These are phyloP conservation scores for Dipteronia sinensis DNA, from an alignment of 345 rosid genomes.

Conservation along the genomic window DNA sequence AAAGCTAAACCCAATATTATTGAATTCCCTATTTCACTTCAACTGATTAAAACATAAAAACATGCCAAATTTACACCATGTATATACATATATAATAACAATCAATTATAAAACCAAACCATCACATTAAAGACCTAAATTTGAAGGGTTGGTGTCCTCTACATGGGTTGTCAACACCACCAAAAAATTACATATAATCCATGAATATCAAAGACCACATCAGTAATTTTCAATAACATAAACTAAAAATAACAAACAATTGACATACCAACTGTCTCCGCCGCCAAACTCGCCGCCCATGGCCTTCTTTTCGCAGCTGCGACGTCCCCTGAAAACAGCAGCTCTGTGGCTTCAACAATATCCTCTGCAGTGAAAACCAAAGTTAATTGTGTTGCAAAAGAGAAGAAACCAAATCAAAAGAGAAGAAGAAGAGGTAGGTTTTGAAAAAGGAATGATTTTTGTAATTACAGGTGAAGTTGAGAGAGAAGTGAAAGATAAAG, in stretches of 20 bases:
- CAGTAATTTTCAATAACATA: neutral
- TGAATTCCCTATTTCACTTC: neutral
- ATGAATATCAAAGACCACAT: neutral
- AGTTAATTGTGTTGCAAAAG: neutral
- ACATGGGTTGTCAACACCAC: neutral
- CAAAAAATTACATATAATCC: neutral
- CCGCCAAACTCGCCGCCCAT: constrained; percentile 71
- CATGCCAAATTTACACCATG: neutral
- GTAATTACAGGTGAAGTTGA: constrained; percentile 28
- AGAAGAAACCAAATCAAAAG: too few species aligned
- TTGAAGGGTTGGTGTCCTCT: neutral
- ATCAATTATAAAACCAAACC: neutral
- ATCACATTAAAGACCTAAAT: neutral
- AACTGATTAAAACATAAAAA: too few species aligned
- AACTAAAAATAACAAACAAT: neutral
- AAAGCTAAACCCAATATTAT: neutral
- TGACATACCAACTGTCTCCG: constrained; percentile 68
- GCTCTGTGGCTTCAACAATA: constrained; percentile 27
- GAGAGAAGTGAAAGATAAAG: constrained; percentile 28
- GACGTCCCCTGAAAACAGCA: constrained; percentile 44
- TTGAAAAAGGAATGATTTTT: neutral
- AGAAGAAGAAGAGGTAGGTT: neutral
- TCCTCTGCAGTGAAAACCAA: constrained; percentile 32
- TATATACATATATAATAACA: neutral
- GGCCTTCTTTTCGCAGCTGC: constrained; percentile 39